phyloP scores from a whole-genome alignment of 2,329 filamentous ascomycete genomes.

The Fusarium graminum region DNA sequence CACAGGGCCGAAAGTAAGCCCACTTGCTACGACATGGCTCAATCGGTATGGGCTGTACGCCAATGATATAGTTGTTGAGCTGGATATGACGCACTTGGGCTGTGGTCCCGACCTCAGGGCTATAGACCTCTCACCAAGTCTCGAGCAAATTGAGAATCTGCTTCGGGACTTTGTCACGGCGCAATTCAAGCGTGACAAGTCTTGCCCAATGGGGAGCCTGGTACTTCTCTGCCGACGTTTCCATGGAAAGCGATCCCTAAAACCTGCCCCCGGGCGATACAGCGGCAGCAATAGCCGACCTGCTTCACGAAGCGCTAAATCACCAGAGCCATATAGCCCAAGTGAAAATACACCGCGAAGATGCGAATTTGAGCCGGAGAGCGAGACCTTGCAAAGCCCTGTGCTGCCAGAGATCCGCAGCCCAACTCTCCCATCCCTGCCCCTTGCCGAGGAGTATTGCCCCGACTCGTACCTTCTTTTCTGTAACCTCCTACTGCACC shows the following conservation, averaged over 20 bases:
- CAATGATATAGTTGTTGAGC: slow-evolving; percentile 55
- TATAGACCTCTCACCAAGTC: slow-evolving; percentile 40
- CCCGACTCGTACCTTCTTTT: slow-evolving; percentile 51
- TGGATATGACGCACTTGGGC: slow-evolving; percentile 57
- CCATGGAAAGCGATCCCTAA: slow-evolving; percentile 44
- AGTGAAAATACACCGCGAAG: not conserved
- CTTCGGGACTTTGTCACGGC: slow-evolving; percentile 49
- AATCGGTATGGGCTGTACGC: slow-evolving; percentile 54
- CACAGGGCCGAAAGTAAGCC: slow-evolving; percentile 50
- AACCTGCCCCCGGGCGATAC: not conserved
- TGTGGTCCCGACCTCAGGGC: slow-evolving; percentile 50
- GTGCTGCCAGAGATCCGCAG: not conserved
- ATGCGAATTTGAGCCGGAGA: not conserved
- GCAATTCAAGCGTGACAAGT: slow-evolving; percentile 41
- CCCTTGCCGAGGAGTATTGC: slow-evolving; percentile 45
- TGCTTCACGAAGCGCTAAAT: slow-evolving; percentile 16
- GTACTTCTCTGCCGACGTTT: slow-evolving; percentile 55
- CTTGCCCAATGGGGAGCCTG: slow-evolving; percentile 48
- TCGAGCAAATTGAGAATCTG: slow-evolving; percentile 46
- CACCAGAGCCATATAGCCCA: slow-evolving; percentile 23
- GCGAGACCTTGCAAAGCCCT: slow-evolving; percentile 1
- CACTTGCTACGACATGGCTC: slow-evolving; percentile 54
- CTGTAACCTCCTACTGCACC: slow-evolving; percentile 50
- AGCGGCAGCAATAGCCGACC: slow-evolving; percentile 28
- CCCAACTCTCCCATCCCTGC: slow-evolving; percentile 1